phyloP scores from a whole-genome alignment of 2,329 filamentous ascomycete species.

The Cylindrodendrum hubeiense region DNA sequence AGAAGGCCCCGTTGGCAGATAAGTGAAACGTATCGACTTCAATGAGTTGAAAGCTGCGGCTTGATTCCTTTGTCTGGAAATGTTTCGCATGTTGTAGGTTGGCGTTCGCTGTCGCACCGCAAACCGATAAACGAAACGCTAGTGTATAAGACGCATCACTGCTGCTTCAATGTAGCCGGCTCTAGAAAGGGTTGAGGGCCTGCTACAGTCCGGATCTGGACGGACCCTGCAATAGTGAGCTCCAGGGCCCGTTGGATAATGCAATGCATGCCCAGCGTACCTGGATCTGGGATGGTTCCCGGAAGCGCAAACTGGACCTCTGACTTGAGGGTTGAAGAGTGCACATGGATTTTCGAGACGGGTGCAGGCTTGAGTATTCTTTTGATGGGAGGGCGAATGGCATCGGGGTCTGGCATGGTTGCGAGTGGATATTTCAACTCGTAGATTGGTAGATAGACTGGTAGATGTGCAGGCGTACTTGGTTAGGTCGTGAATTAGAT shows the following conservation, averaged over 20 bases:
- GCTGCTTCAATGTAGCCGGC: slow-evolving; percentile 38
- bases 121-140: background rate
- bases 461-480: background rate
- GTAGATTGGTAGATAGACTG: slow-evolving; percentile 1
- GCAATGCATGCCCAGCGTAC: slow-evolving; percentile 35
- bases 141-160: slow-evolving; percentile 17
- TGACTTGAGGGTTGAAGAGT: slow-evolving; percentile 40
- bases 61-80: background rate
- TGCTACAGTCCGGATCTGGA: slow-evolving; percentile 44
- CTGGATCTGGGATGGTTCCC: slow-evolving; percentile 41
- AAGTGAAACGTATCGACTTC: background rate
- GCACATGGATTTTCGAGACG: slow-evolving; percentile 35
- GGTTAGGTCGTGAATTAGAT: slow-evolving; percentile 1
- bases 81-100: background rate
- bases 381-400: slow-evolving; percentile 33
- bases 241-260: slow-evolving; percentile 4
- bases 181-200: slow-evolving; percentile 53
- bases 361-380: slow-evolving; percentile 44
- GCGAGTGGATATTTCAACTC: background rate
- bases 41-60: background rate
- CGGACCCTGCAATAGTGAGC: slow-evolving; percentile 34
- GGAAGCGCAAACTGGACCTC: slow-evolving; percentile 48
- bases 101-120: background rate
- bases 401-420: slow-evolving; percentile 35
- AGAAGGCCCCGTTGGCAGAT: background rate